A percentile compares a stretch with the other conserved stretches of the same genome.
Conservation (phyloP, 805 yeast genomes). For the Starmera dryadoides region DNA sequence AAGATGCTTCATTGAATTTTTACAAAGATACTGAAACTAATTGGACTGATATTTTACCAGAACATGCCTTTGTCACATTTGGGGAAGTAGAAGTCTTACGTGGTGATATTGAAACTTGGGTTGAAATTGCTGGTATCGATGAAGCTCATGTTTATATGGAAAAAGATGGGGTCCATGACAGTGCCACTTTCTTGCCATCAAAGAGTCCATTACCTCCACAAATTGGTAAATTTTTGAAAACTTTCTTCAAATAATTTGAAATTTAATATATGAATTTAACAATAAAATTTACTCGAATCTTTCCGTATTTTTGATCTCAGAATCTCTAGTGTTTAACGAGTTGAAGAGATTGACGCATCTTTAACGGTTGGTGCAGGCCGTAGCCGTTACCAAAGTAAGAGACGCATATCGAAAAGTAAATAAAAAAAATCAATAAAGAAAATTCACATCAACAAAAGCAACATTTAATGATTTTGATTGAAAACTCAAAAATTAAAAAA, state of each 20-base stretch:
- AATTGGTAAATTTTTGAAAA: background rate
- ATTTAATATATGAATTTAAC: too few relatives aligned
- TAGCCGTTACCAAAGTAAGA: too few relatives aligned
- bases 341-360: too few relatives aligned
- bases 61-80: conserved; percentile 2
- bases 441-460: too few relatives aligned
- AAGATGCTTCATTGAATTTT: conserved; percentile 1
- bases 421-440: too few relatives aligned
- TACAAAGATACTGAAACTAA: conserved; percentile 3
- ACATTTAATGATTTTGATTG: too few relatives aligned
- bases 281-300: too few relatives aligned
- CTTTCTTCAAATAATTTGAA: background rate
- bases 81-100: conserved; percentile 10
- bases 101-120: conserved; percentile 6
- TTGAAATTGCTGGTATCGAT: background rate
- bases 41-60: conserved; percentile 6
- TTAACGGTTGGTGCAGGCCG: too few relatives aligned
- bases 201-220: background rate
- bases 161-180: conserved; percentile 4
- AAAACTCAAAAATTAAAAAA: too few relatives aligned
- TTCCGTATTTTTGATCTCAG: too few relatives aligned
- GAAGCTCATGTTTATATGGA: background rate
- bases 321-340: too few relatives aligned
- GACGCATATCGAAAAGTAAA: too few relatives aligned
- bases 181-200: conserved; percentile 1